Evolutionary conservation across 331 rosid genomes (phyloP), one percentile per base, ranked within the genome.

Genomic region (Dryas integrifolia): DNA sequence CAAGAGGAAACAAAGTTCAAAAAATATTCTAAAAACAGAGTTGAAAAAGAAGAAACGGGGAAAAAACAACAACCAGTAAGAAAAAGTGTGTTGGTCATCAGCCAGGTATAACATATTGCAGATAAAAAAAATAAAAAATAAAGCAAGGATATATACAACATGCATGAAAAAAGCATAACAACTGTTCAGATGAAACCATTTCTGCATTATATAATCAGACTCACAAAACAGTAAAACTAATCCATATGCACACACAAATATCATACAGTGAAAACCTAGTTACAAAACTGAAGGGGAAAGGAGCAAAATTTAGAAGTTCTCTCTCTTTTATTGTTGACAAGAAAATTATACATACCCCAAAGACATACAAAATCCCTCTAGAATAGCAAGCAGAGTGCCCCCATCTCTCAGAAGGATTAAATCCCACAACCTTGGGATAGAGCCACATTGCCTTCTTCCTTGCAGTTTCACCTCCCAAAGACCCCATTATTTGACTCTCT

Each of bases 361-460:
- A 95, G 63, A 91, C 79, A 82, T 88, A 91, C 79, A 91, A 84
- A 72, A 79, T 74, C 60, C 96, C 91, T 24, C 73, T 83, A 68
- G 88, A 84, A 77, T 68, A 85, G 69, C 96, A 91, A 82, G 97
- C 89, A 69, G 98, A 85, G 85, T 95, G 98, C 67, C 98, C 98
- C 98, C 98, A 95, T 95, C 98, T 82, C 74, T 91, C 96, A 77
- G 96, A 85, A 80, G 96, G 97, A 73, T 80, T 85, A 46, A 80
- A 89, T 52, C 96, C 92, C 88, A 86, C 64, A 56, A 85, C 90
- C 76, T 86, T 91, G 13, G 98, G 98, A 80, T 88, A 88, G 69
- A 91, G 83, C 98, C 98, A 95, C 97, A 91, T 95, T 95, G 98
- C 89, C 84, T 89, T 95, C 87, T 82, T 89, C 86, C 78, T 88